phyloP scores from a whole-genome alignment of 169 alveolate species.

The Eimeria praecox region DNA sequence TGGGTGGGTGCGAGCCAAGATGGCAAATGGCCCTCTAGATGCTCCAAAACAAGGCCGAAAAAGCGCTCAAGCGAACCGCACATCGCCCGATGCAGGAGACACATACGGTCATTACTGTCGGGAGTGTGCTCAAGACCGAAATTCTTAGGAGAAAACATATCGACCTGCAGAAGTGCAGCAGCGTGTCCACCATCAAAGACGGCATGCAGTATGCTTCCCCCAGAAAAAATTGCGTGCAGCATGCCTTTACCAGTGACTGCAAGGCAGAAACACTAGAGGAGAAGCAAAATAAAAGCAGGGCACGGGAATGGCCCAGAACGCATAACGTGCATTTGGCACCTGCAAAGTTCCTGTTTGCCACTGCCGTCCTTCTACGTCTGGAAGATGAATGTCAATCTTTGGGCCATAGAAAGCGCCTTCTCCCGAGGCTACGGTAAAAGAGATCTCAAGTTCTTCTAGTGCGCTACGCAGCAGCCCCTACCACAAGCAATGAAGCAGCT shows the following conservation, averaged over 20 bases:
- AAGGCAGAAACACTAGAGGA: neutral
- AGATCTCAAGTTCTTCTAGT: neutral
- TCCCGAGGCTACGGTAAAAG: constrained; percentile 41
- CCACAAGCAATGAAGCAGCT: neutral
- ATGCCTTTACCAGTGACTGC: neutral
- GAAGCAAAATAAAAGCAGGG: neutral
- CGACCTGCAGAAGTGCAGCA: constrained; percentile 20
- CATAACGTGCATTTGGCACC: neutral
- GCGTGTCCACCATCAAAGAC: neutral
- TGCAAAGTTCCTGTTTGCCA: constrained; percentile 83
- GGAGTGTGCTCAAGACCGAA: constrained; percentile 44
- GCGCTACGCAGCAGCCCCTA: constrained; percentile 64
- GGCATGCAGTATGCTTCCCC: neutral
- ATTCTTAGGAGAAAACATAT: constrained; percentile 41
- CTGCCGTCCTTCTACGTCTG: constrained; percentile 66
- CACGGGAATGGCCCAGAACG: neutral
- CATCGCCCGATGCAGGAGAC: constrained; percentile 82
- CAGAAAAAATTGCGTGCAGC: too few species aligned
- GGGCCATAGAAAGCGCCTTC: constrained; percentile 84
- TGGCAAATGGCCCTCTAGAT: constrained; percentile 60
- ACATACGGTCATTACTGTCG: constrained; percentile 15
- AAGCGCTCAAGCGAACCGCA: constrained; percentile 83
- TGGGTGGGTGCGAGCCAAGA: constrained; percentile 78
- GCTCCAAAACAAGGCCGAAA: constrained; percentile 75
- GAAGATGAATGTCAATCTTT: constrained; percentile 75